A percentile compares a stretch with the other conserved stretches of the same genome.
Conservation (phyloP, 495 filamentous ascomycete species). For the Penicillium silybi region DNA sequence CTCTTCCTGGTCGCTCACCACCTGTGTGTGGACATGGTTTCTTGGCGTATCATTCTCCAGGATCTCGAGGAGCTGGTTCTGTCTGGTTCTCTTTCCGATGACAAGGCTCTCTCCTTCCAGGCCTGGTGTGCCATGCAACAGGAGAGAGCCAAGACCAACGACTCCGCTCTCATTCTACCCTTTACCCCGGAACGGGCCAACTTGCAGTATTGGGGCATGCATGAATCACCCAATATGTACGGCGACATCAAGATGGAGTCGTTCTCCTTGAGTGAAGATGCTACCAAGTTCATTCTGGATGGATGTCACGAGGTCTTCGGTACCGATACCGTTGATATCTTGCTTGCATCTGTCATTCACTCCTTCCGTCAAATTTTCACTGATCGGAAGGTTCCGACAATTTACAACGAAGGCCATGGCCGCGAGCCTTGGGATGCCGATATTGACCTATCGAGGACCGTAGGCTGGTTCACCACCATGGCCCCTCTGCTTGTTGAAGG, state of each 20-base stretch:
- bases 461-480: slow-evolving; percentile 62
- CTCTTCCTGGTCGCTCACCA: slow-evolving; percentile 67
- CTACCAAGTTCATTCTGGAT: slow-evolving; percentile 41
- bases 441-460: slow-evolving; percentile 52
- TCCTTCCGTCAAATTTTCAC: slow-evolving; percentile 47
- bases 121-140: slow-evolving; percentile 54
- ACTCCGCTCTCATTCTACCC: slow-evolving; percentile 26
- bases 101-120: slow-evolving; percentile 57
- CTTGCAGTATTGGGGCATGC: slow-evolving; percentile 52
- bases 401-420: slow-evolving; percentile 57
- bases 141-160: slow-evolving; percentile 30
- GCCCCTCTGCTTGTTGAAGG: slow-evolving; percentile 38
- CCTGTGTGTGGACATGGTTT: slow-evolving; percentile 65
- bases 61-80: slow-evolving; percentile 63
- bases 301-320: slow-evolving; percentile 42
- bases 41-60: slow-evolving; percentile 64
- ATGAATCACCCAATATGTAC: slow-evolving; percentile 41
- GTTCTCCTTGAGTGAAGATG: slow-evolving; percentile 42
- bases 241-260: slow-evolving; percentile 42
- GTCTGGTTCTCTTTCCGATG: slow-evolving; percentile 31
- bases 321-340: slow-evolving; percentile 52
- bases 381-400: slow-evolving; percentile 51
- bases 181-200: slow-evolving; percentile 30
- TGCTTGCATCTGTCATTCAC: slow-evolving; percentile 47
- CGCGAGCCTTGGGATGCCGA: slow-evolving; percentile 47